Percentiles rank a stretch among this genome's conserved stretches.
Conservation (phyloP, 2,329 filamentous ascomycete genomes). For the Curvularia hawaiiensis region DNA sequence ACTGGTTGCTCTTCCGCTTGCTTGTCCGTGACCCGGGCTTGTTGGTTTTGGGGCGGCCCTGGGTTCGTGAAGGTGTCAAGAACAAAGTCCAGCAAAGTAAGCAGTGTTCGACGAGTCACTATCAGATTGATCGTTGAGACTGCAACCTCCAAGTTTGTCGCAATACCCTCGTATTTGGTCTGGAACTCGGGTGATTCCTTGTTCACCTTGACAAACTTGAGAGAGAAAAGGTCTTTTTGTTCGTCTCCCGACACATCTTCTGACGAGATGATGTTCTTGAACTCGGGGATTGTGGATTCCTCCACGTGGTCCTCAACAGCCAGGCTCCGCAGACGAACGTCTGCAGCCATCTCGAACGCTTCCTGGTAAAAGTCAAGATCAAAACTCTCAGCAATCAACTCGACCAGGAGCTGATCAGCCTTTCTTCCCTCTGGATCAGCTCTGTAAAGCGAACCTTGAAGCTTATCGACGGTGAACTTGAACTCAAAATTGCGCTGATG, state of each 20-base stretch:
- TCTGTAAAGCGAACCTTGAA: conserved; percentile 90
- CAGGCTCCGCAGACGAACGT: conserved; percentile 84
- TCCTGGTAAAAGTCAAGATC: conserved; percentile 85
- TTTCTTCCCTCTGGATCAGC: conserved; percentile 79
- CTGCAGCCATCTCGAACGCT: conserved; percentile 89
- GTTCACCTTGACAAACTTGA: conserved; percentile 91
- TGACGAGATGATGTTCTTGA: conserved; percentile 97
- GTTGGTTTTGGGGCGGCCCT: conserved; percentile 53
- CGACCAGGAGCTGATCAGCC: conserved; percentile 82
- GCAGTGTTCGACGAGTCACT: conserved; percentile 87
- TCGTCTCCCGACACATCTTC: conserved; percentile 73
- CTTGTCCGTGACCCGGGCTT: conserved; percentile 37
- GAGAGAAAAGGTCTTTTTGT: conserved; percentile 78
- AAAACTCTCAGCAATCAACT: conserved; percentile 89
- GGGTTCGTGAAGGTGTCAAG: conserved; percentile 84
- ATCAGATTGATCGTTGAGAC: conserved; percentile 96
- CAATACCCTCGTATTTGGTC: conserved; percentile 88
- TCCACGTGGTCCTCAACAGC: conserved; percentile 95
- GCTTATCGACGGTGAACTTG: conserved; percentile 91
- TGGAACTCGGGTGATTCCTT: conserved; percentile 91
- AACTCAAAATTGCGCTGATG: conserved; percentile 95
- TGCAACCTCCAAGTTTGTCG: conserved; percentile 87
- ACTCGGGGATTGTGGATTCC: conserved; percentile 81
- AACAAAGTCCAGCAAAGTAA: conserved; percentile 93
- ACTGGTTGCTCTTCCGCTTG: conserved; percentile 39